Evolutionary conservation across 2,329 filamentous ascomycete species (phyloP).

Genomic region (Chaetomiaceae sp.): DNA sequence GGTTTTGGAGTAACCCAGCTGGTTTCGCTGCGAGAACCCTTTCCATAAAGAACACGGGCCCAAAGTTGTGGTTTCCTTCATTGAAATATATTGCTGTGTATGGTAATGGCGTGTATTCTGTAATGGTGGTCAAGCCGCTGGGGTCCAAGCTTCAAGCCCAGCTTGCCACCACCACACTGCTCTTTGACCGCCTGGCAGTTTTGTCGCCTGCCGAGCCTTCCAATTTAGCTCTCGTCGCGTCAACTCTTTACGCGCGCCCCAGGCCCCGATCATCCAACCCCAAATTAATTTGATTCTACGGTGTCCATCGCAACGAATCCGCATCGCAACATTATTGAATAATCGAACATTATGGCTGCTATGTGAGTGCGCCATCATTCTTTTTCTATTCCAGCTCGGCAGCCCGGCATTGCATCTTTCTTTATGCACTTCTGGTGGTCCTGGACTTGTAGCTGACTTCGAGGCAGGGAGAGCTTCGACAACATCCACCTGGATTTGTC

Average conservation of each 20-base stretch:
- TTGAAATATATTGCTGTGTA: too few species aligned
- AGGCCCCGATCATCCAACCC: neutral
- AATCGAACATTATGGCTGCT: conserved; percentile 20
- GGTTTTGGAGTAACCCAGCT: too few species aligned
- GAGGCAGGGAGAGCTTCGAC: conserved; percentile 79
- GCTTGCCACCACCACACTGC: neutral
- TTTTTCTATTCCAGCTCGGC: too few species aligned
- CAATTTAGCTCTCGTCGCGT: conserved; percentile 20
- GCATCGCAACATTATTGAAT: neutral
- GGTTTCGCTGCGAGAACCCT: too few species aligned
- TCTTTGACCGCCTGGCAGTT: conserved; percentile 12
- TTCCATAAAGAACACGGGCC: too few species aligned
- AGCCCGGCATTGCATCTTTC: neutral
- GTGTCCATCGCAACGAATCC: conserved; percentile 3
- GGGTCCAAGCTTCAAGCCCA: neutral
- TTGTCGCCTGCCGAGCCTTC: neutral
- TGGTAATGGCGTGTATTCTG: too few species aligned
- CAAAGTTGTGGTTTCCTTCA: too few species aligned
- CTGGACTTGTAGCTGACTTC: conserved; percentile 10
- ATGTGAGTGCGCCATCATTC: conserved; percentile 19
- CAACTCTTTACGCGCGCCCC: conserved; percentile 7
- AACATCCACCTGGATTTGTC: conserved; percentile 95
- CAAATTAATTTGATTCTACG: neutral
- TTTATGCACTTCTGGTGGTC: neutral
- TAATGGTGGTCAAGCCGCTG: too few species aligned